Evolutionary conservation across 768 basidiomycete species (phyloP), one percentile per base, ranked within the genome.

Genomic region (Auricularia sp.): DNA sequence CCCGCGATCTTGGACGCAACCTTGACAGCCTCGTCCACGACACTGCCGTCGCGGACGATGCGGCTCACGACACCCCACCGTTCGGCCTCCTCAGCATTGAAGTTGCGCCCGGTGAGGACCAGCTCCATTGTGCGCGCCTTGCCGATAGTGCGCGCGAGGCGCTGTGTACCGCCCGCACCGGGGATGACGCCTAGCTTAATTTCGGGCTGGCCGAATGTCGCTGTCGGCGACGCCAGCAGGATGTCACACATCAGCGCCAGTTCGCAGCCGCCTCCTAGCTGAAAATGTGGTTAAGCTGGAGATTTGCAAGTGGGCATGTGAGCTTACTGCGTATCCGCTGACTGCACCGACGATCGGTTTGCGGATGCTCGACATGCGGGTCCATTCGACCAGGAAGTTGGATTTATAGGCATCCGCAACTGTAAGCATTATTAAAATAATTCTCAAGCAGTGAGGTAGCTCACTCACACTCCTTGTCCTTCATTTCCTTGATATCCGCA

Each of bases 81-180:
- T 36, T 74, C 76, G 0, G 83, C 84, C 61, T 82, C 77, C 35
- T 74, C 70, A 0, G 81, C 83, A 14, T 74, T 71, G 14, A 84
- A 74, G 68, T 70, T 78, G 53, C 78, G 74, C 1, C 83, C 82
- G 0, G 84, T 83, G 35, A 83, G 68, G 64, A 83, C 78, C 73
- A 84, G 76, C 67, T 84, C 83, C 82, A 84, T 84, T 4, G 83
- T 83, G 70, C 81, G 61, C 36, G 68, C 68, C 64, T 79, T 80
- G 51, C 80, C 80, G 70, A 81, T 72, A 7, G 78, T 74, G 56
- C 72, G 71, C 11, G 76, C 77, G 14, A 81, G 73, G 47, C 79
- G 75, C 64, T 80, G 79, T 2, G 77, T 79, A 3, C 79, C 79
- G 16, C 79, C 79, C 8, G 76, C 76, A 18, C 79, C 79, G 21